These are phyloP conservation scores for Staphylotrichum longicolle DNA, from an alignment of 495 filamentous ascomycete species.

Conservation along the genomic window DNA sequence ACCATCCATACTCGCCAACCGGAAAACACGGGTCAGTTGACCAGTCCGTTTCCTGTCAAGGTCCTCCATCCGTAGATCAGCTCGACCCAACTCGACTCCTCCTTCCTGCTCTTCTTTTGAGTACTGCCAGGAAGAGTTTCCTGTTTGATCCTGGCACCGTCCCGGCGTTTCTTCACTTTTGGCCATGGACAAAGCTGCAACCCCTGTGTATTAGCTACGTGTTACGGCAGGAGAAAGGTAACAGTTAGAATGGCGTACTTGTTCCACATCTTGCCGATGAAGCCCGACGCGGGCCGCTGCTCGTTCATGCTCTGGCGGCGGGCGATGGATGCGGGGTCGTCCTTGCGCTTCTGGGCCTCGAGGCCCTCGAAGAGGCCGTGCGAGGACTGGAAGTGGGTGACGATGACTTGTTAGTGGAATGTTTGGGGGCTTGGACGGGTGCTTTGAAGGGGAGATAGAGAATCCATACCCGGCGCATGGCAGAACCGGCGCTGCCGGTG, in stretches of 20 bases:
- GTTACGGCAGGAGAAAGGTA: background rate
- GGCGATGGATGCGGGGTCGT: slow-evolving; percentile 39
- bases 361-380: slow-evolving; percentile 43
- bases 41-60: too few species aligned
- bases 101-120: too few species aligned
- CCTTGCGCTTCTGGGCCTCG: slow-evolving; percentile 43
- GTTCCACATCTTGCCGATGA: slow-evolving; percentile 49
- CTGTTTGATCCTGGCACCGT: too few species aligned
- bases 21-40: too few species aligned
- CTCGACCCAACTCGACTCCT: too few species aligned
- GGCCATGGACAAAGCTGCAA: too few species aligned
- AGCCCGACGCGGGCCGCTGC: slow-evolving; percentile 42
- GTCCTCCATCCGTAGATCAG: too few species aligned
- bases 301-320: slow-evolving; percentile 47
- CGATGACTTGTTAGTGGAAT: background rate
- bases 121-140: too few species aligned
- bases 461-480: slow-evolving; percentile 17
- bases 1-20: too few species aligned
- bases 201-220: too few species aligned
- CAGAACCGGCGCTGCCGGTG: background rate
- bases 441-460: background rate
- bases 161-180: too few species aligned
- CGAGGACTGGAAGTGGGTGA: slow-evolving; percentile 30
- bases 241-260: slow-evolving; percentile 31
- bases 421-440: background rate